These are phyloP conservation scores for Penicillium sp. DNA, from an alignment of 2,329 filamentous ascomycete species.

Conservation along the genomic window DNA sequence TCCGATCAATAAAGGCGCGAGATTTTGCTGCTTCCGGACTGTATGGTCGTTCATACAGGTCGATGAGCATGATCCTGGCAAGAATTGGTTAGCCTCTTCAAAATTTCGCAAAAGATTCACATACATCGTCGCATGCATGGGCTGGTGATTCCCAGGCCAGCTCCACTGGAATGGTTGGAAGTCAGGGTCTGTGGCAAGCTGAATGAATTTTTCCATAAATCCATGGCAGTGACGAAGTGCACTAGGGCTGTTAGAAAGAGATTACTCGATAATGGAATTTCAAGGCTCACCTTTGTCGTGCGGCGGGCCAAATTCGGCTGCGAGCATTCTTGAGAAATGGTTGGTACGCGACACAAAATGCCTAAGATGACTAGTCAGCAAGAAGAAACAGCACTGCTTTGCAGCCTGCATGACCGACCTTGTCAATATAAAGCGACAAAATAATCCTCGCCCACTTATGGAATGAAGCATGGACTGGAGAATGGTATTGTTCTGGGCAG, in stretches of 20 bases:
- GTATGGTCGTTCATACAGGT: constrained; percentile 47
- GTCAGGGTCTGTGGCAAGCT: constrained; percentile 46
- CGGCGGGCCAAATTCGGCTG: constrained; percentile 48
- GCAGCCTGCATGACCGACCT: constrained; percentile 27
- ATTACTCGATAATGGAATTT: neutral
- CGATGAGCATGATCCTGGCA: constrained; percentile 48
- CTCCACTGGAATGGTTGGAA: constrained; percentile 51
- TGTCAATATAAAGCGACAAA: constrained; percentile 46
- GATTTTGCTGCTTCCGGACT: constrained; percentile 46
- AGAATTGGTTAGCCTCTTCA: constrained; percentile 3
- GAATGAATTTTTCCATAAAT: constrained; percentile 50
- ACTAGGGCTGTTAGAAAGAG: constrained; percentile 24
- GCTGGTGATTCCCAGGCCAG: constrained; percentile 48
- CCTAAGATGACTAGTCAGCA: constrained; percentile 25
- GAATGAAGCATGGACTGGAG: constrained; percentile 42
- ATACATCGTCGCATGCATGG: constrained; percentile 45
- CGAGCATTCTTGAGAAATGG: constrained; percentile 50
- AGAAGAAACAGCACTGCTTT: neutral
- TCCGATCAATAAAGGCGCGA: constrained; percentile 47
- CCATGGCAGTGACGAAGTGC: constrained; percentile 48
- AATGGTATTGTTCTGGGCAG: constrained; percentile 45
- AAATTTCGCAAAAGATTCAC: constrained; percentile 1
- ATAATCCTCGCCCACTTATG: constrained; percentile 49
- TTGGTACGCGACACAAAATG: constrained; percentile 48
- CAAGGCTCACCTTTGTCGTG: constrained; percentile 41